Base-by-base conservation (phyloP, 768 basidiomycete genomes). In the Dentipellis fragilis region DNA sequence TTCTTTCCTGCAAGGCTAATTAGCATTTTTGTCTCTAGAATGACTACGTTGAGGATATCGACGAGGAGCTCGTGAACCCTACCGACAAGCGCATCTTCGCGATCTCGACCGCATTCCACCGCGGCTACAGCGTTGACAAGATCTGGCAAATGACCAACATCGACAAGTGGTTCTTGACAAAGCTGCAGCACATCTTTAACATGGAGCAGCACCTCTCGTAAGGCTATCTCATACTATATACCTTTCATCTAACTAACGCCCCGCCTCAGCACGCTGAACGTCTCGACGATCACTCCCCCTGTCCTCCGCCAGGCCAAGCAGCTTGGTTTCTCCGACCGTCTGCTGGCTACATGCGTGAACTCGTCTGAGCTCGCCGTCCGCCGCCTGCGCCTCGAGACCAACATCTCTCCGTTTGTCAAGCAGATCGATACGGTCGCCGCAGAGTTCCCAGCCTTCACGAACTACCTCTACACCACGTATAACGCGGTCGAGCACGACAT, bases 361-460 rank as follows among this genome's bases (percentile, higher is more conserved):
- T 93, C 94, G 7, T 96, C 89, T 12, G 95, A 95, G 69, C 83
- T 98, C 42, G 93, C 93, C 45, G 85, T 98, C 34, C 90, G 95
- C 56, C 80, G 87, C 42, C 76, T 93, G 51, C 88, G 95, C 55
- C 86, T 91, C 66, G 95, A 98, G 69, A 70, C 72, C 49, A 80
- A 79, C 36, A 87, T 98, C 63, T 76, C 77, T 11, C 94, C 94
- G 0, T 95, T 92, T 68, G 89, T 96, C 71, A 98, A 98, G 76
- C 95, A 98, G 68, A 99, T 97, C 68, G 96, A 99, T 64, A 98
- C 96, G 0, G 94, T 98, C 54, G 96, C 96, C 10, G 95, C 96
- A 29, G 94, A 98, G 67, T 99, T 97, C 81, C 95, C 96, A 1
- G 93, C 94, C 0, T 92, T 87, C 76, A 98, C 96, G 54, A 99